A percentile compares a stretch with the other conserved stretches of the same genome.
These are phyloP conservation scores for Rubroshorea leprosula DNA, from an alignment of 345 rosid species.

Conservation along the genomic window DNA sequence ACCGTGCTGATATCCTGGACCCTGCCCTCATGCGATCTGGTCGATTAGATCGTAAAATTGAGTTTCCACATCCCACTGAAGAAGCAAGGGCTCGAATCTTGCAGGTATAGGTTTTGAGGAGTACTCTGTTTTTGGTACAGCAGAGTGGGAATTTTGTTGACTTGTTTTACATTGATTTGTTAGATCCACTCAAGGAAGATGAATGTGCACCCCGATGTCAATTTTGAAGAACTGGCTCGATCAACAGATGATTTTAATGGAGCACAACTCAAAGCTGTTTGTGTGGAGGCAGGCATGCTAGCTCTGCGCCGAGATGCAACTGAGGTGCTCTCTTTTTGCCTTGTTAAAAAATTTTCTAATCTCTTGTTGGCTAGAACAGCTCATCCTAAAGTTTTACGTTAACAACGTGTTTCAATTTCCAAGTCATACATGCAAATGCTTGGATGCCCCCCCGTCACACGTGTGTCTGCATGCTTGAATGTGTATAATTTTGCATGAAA, in stretches of 20 bases:
- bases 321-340: no score
- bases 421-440: no score
- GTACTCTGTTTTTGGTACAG: no score
- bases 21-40: slow-evolving; percentile 99
- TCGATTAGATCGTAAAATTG: slow-evolving; percentile 95
- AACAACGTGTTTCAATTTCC: no score
- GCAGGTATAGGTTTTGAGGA: slow-evolving; percentile 43
- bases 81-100: slow-evolving; percentile 98
- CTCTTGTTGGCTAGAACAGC: background rate
- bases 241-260: slow-evolving; percentile 98
- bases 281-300: slow-evolving; percentile 99
- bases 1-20: slow-evolving; percentile 95
- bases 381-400: no score
- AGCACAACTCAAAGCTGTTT: slow-evolving; percentile 96
- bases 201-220: slow-evolving; percentile 94
- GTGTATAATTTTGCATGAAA: no score
- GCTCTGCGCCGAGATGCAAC: slow-evolving; percentile 99
- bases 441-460: no score
- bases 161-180: slow-evolving; percentile 5
- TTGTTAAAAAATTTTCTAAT: no score
- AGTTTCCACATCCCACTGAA: slow-evolving; percentile 96
- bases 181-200: slow-evolving; percentile 99
- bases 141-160: background rate
- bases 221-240: slow-evolving; percentile 97
- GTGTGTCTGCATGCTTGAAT: no score